Conservation (phyloP, 2,329 filamentous ascomycete species). For the Sporothrix schenckii region DNA sequence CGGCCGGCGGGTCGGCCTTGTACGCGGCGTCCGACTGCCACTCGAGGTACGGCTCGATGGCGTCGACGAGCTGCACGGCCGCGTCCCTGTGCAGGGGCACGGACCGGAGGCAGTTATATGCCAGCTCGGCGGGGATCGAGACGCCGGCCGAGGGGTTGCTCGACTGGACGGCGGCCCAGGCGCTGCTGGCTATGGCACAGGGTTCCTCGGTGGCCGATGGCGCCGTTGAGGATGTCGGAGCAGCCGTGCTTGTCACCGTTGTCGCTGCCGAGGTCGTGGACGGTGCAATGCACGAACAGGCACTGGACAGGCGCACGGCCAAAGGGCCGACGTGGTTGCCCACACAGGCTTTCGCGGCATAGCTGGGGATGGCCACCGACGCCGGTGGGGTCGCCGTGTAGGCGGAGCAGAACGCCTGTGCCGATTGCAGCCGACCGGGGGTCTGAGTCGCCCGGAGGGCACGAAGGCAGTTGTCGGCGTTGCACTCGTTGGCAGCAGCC, state of each 20-base stretch:
- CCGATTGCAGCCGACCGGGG: conserved; percentile 42
- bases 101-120: conserved; percentile 48
- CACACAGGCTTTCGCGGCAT: conserved; percentile 36
- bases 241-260: not conserved
- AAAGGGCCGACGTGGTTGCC: conserved; percentile 35
- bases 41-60: conserved; percentile 48
- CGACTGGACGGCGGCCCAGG: conserved; percentile 33
- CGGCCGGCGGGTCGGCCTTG: conserved; percentile 46
- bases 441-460: conserved; percentile 44
- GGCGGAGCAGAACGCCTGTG: conserved; percentile 43
- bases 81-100: conserved; percentile 47
- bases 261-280: not conserved
- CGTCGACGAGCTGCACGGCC: conserved; percentile 47
- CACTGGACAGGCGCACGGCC: conserved; percentile 37
- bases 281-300: conserved; percentile 37
- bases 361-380: conserved; percentile 36
- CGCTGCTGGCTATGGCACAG: conserved; percentile 35
- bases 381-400: conserved; percentile 34
- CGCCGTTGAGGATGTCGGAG: not conserved
- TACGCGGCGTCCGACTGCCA: conserved; percentile 48
- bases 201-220: conserved; percentile 27
- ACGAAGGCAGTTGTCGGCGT: conserved; percentile 46
- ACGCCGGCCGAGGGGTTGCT: conserved; percentile 37
- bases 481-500: conserved; percentile 22
- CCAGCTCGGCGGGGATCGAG: conserved; percentile 45